phyloP scores from a whole-genome alignment of 352 stramenopile species.

The Elongisporangium undulatum region DNA sequence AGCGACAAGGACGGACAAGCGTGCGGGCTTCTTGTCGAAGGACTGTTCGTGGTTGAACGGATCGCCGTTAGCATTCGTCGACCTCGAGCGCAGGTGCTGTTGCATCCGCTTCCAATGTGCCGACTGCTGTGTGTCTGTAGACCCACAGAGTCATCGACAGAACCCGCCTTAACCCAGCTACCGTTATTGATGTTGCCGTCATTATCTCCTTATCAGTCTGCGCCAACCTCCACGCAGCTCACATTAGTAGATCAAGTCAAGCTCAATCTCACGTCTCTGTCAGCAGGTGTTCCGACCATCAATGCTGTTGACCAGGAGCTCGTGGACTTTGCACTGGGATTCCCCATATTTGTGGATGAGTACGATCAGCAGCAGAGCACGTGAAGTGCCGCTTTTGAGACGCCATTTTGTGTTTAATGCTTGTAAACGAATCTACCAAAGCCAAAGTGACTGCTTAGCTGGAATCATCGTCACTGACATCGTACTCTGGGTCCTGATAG shows the following conservation, averaged over 20 bases:
- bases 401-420: neutral
- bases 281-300: neutral
- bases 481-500: slow-evolving; percentile 74
- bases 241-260: neutral
- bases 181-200: neutral
- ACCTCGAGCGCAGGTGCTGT: neutral
- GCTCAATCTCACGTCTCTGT: neutral
- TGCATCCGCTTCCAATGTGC: neutral
- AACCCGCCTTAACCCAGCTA: neutral
- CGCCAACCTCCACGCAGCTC: neutral
- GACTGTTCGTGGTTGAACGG: neutral
- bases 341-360: neutral
- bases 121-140: neutral
- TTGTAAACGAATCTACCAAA: neutral
- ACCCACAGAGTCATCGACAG: neutral
- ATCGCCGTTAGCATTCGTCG: neutral
- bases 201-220: neutral
- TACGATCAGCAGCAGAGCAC: neutral
- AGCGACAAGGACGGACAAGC: neutral
- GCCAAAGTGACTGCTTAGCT: slow-evolving; percentile 21
- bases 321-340: neutral
- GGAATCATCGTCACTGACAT: slow-evolving; percentile 78
- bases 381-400: neutral
- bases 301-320: neutral
- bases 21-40: neutral